Percentiles rank a stretch among this genome's conserved stretches.
These are phyloP conservation scores for Tricharina praecox DNA, from an alignment of 495 filamentous ascomycete species.

Conservation along the genomic window DNA sequence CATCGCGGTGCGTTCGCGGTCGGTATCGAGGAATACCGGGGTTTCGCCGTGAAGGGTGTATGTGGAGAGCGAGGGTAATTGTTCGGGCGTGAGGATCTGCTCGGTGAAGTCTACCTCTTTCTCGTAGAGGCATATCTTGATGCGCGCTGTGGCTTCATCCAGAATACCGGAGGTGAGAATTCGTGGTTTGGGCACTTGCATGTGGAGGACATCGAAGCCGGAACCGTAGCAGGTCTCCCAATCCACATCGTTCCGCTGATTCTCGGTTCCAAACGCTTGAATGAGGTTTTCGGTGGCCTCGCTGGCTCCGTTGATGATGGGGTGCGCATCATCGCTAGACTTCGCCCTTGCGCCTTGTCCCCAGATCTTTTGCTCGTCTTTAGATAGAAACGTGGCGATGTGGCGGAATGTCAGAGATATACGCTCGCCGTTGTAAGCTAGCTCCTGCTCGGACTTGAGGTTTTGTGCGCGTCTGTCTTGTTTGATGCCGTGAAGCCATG, in stretches of 20 bases:
- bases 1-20: slow-evolving; percentile 21
- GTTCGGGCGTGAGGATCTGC: background rate
- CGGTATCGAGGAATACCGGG: slow-evolving; percentile 21
- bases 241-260: slow-evolving; percentile 53
- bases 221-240: slow-evolving; percentile 63
- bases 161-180: slow-evolving; percentile 7
- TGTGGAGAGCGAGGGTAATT: slow-evolving; percentile 12
- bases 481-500: slow-evolving; percentile 79
- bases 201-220: slow-evolving; percentile 78
- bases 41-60: slow-evolving; percentile 13
- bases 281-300: slow-evolving; percentile 53
- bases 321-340: slow-evolving; percentile 35
- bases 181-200: slow-evolving; percentile 20
- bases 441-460: slow-evolving; percentile 52
- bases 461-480: slow-evolving; percentile 56
- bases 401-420: slow-evolving; percentile 86
- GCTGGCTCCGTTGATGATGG: slow-evolving; percentile 51
- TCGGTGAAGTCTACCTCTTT: slow-evolving; percentile 12
- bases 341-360: slow-evolving; percentile 76
- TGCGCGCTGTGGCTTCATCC: slow-evolving; percentile 3
- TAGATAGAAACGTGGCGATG: slow-evolving; percentile 69
- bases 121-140: slow-evolving; percentile 19
- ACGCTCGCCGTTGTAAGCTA: slow-evolving; percentile 53
- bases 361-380: slow-evolving; percentile 53
- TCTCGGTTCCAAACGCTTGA: slow-evolving; percentile 69